Percentiles rank a stretch among this genome's conserved stretches.
phyloP scores from a whole-genome alignment of 495 filamentous ascomycete genomes.

The Neurospora sublineolata region DNA sequence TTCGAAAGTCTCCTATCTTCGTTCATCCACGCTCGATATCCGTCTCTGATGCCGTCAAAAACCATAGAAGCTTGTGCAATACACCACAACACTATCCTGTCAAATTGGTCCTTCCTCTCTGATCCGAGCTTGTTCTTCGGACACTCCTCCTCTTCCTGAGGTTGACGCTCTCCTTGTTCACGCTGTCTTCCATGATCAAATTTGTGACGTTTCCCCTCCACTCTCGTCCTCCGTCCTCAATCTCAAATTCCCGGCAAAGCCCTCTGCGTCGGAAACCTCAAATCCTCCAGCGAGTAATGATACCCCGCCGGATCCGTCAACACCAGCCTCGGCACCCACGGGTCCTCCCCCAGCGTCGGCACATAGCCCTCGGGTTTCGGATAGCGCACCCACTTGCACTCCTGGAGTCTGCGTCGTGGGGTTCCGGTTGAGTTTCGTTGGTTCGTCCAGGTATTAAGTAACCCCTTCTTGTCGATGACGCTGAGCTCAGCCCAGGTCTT shows the following conservation, averaged over 20 bases:
- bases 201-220: background rate
- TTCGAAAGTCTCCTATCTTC: background rate
- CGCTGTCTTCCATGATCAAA: too few species aligned
- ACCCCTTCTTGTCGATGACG: background rate
- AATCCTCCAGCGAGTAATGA: background rate
- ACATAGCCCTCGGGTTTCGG: too few species aligned
- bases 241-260: background rate
- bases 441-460: background rate
- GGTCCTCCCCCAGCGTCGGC: too few species aligned
- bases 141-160: too few species aligned
- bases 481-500: background rate
- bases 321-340: background rate
- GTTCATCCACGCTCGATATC: background rate
- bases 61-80: background rate
- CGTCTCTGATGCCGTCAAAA: background rate
- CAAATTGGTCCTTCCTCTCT: too few species aligned
- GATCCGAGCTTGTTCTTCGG: too few species aligned
- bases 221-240: background rate
- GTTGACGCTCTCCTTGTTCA: too few species aligned
- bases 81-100: background rate
- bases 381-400: background rate
- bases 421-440: background rate
- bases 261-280: background rate
- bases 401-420: background rate
- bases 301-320: background rate